phyloP scores from a whole-genome alignment of 768 basidiomycete genomes.

The Polyporus arcularius region DNA sequence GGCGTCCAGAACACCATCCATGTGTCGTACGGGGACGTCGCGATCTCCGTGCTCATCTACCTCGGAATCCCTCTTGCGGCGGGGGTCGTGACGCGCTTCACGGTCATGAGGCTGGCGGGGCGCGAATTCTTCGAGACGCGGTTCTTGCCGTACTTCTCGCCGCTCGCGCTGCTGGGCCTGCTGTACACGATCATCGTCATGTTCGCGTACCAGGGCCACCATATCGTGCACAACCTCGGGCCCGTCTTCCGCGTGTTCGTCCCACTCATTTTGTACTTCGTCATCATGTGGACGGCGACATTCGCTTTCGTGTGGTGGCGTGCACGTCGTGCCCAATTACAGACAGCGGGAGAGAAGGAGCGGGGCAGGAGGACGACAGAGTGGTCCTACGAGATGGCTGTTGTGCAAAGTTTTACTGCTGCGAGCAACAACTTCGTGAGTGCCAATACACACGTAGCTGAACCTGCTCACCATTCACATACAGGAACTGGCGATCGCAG shows the following conservation, averaged over 20 bases:
- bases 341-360: constrained; percentile 6
- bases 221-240: constrained; percentile 73
- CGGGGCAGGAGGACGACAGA: background rate
- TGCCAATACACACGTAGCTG: background rate
- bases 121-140: constrained; percentile 50
- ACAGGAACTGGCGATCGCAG: constrained; percentile 82
- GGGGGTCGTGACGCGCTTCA: constrained; percentile 68
- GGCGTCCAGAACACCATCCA: constrained; percentile 38
- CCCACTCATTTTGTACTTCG: constrained; percentile 78
- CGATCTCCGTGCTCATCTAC: constrained; percentile 74
- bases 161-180: constrained; percentile 70
- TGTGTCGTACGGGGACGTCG: constrained; percentile 58
- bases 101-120: constrained; percentile 46
- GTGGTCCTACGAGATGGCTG: constrained; percentile 69
- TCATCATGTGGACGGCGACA: constrained; percentile 70
- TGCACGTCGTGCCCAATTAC: constrained; percentile 32
- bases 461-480: no score
- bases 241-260: constrained; percentile 81
- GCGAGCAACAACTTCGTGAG: constrained; percentile 77
- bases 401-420: constrained; percentile 78
- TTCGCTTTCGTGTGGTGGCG: constrained; percentile 59
- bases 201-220: constrained; percentile 60
- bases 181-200: constrained; percentile 80
- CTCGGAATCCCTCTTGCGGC: constrained; percentile 79
- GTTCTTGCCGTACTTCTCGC: constrained; percentile 72